Evolutionary conservation across 441 rosid genomes (phyloP).

Genomic region (Euphorbia celastroides): DNA sequence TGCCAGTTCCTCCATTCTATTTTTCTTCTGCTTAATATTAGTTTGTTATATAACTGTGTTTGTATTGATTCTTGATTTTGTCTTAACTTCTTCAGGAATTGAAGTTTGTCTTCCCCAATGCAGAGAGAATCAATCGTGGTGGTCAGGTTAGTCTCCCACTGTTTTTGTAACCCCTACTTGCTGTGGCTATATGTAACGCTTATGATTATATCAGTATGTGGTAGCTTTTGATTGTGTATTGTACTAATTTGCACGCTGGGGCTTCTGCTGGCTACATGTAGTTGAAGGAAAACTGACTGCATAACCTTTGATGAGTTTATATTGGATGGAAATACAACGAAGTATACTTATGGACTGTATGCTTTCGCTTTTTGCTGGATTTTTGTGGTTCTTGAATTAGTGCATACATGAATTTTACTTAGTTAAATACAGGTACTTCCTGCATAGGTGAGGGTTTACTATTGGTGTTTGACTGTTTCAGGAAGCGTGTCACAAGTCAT

Average conservation of each 20-base stretch:
- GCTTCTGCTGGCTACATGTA: background rate
- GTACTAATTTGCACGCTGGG: background rate
- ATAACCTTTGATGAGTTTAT: background rate
- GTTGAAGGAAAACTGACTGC: no score
- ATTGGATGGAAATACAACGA: background rate
- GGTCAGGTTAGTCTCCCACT: slow-evolving; percentile 47
- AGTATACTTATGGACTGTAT: background rate
- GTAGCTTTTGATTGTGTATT: background rate
- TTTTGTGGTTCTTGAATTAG: background rate
- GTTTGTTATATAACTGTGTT: background rate
- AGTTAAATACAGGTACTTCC: background rate
- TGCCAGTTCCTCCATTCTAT: background rate
- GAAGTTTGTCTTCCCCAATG: slow-evolving; percentile 79
- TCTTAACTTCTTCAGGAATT: slow-evolving; percentile 45
- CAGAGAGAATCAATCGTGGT: slow-evolving; percentile 81
- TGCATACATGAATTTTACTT: background rate
- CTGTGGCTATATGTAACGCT: background rate
- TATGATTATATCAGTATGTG: background rate
- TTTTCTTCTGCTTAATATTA: background rate
- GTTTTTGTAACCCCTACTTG: background rate
- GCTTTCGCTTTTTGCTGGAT: background rate
- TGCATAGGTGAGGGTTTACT: background rate
- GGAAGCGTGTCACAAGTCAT: background rate
- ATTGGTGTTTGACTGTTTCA: background rate
- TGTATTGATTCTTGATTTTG: slow-evolving; percentile 6